Conservation (phyloP, 352 stramenopile species). For the Globisporangium megalacanthum region DNA sequence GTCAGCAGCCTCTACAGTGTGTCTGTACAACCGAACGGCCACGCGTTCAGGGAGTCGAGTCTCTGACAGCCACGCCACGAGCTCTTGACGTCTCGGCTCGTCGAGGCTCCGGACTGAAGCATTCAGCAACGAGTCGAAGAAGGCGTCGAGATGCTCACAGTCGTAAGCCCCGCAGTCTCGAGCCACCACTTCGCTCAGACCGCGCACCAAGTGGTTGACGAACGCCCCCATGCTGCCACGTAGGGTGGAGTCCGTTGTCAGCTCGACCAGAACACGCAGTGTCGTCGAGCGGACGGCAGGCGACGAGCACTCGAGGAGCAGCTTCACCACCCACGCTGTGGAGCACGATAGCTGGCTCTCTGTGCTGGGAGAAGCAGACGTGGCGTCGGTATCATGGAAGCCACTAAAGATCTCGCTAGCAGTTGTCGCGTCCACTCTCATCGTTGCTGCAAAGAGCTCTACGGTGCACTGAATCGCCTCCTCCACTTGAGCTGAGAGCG, state of each 20-base stretch:
- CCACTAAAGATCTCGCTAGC: not conserved
- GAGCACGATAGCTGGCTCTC: not conserved
- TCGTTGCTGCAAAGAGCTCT: conserved; percentile 6
- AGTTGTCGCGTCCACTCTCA: not conserved
- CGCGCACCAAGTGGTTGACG: conserved; percentile 22
- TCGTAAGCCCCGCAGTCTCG: not conserved
- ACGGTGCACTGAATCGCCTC: conserved; percentile 11
- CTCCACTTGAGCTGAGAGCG: conserved; percentile 11
- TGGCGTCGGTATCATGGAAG: not conserved
- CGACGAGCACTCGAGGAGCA: conserved; percentile 7
- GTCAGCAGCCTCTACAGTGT: not conserved
- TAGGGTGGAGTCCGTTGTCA: not conserved
- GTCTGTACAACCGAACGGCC: not conserved
- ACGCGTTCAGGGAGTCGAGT: not conserved
- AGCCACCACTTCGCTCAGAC: conserved; percentile 16
- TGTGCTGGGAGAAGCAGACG: not conserved
- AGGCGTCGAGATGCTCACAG: conserved; percentile 4
- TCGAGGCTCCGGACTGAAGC: not conserved
- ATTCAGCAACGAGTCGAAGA: conserved; percentile 6
- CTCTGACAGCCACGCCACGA: conserved; percentile 7
- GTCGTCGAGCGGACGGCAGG: not conserved
- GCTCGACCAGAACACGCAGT: not conserved
- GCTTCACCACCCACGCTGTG: conserved; percentile 1
- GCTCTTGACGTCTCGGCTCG: not conserved
- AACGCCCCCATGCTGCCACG: conserved; percentile 6